Evolutionary conservation across 768 basidiomycete genomes (phyloP), one percentile per base, ranked within the genome.

Genomic region (Cystofilobasidium ferigula): DNA sequence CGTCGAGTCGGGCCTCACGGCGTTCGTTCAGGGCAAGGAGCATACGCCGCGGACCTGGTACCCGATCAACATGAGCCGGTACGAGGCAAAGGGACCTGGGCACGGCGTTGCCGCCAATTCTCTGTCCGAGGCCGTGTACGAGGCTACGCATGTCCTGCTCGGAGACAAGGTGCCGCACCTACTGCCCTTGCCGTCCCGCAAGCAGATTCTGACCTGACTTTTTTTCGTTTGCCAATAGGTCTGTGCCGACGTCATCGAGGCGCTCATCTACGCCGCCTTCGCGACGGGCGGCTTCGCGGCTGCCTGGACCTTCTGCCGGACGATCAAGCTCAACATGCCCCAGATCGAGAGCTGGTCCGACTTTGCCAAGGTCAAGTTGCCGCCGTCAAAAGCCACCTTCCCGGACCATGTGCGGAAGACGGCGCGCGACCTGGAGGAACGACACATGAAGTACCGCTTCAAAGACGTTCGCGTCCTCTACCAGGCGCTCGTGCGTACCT

Each of bases 221-320:
- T 9, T 48, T 24, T 24, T 13, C 20, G 16, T 7, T 48, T 7
- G 24, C 58, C 71, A 24, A 61, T 30, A 90, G 89, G 83, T 84
- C 26, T 79, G 89, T 34, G 89, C 89, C 57, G 89, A 92, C 75
- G 86, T 89, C 48, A 82, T 83, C 12, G 89, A 92, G 75, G 87
- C 89, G 4, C 83, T 91, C 67, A 83, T 90, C 32, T 89, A 86
- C 38, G 89, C 88, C 22, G 87, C 86, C 6, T 89, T 85, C 72
- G 78, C 87, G 53, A 83, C 85, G 28, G 85, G 86, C 14, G 89
- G 88, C 61, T 78, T 80, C 57, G 85, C 87, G 61, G 74, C 76
- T 24, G 89, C 85, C 8, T 80, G 89, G 54, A 80, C 80, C 67
- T 82, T 80, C 28, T 80, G 82, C 48, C 87, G 86, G 72, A 80